Evolutionary conservation across 2,329 filamentous ascomycete genomes (phyloP).

Genomic region (Pestalotiopsis sp.): DNA sequence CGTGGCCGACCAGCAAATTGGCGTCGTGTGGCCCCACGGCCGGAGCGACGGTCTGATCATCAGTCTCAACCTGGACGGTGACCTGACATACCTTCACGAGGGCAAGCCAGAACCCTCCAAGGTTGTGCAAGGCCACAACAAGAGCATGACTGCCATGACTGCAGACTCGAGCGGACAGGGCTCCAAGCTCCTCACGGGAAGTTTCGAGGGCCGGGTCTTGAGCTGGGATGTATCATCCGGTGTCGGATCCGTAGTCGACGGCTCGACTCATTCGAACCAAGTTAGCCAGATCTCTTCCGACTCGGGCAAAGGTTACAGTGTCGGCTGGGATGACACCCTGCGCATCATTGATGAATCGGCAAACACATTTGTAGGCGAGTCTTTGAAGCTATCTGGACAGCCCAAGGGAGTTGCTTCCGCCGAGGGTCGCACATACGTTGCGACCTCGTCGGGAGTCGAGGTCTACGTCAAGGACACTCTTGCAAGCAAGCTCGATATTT

Average conservation of each 20-base stretch:
- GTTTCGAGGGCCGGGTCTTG: conserved; percentile 86
- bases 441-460: conserved; percentile 58
- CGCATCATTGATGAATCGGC: conserved; percentile 76
- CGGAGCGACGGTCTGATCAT: conserved; percentile 86
- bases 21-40: conserved; percentile 85
- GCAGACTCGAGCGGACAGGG: conserved; percentile 57
- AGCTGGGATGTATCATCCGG: conserved; percentile 80
- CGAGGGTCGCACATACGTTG: conserved; percentile 49
- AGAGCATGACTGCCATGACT: conserved; percentile 80
- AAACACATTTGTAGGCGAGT: conserved; percentile 73
- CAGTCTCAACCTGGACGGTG: conserved; percentile 83
- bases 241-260: conserved; percentile 71
- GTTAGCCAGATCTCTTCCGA: conserved; percentile 73
- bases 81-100: conserved; percentile 85
- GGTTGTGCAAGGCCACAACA: conserved; percentile 86
- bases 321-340: conserved; percentile 93
- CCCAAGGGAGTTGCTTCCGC: conserved; percentile 57
- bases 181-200: conserved; percentile 82
- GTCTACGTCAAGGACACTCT: conserved; percentile 63
- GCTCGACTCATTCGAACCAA: conserved; percentile 83
- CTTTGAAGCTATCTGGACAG: conserved; percentile 73
- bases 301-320: conserved; percentile 73
- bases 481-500: conserved; percentile 60
- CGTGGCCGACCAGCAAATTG: conserved; percentile 87
- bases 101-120: conserved; percentile 70